phyloP scores from a whole-genome alignment of 2,329 filamentous ascomycete species.

The Westerdykella sp. region DNA sequence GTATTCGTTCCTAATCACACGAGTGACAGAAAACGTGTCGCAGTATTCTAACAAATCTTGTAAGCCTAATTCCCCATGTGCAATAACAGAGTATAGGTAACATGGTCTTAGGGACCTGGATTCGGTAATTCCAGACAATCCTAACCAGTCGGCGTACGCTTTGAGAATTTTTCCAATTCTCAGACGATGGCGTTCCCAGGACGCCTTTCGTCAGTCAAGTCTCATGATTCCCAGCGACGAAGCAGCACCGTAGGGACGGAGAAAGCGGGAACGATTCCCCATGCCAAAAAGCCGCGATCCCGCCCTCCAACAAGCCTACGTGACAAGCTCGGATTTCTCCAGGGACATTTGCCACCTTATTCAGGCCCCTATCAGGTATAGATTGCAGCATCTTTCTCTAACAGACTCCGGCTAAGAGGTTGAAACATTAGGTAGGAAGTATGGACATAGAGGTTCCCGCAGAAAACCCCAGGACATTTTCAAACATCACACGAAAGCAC shows the following conservation, averaged over 20 bases:
- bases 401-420: background rate
- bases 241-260: background rate
- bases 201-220: too few relatives aligned
- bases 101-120: too few relatives aligned
- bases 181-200: too few relatives aligned
- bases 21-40: too few relatives aligned
- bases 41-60: too few relatives aligned
- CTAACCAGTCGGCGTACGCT: too few relatives aligned
- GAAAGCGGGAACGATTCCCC: slow-evolving; percentile 24
- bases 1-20: too few relatives aligned
- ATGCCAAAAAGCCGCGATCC: slow-evolving; percentile 44
- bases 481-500: slow-evolving; percentile 45
- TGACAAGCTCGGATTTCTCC: slow-evolving; percentile 43
- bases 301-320: slow-evolving; percentile 44
- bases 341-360: slow-evolving; percentile 44
- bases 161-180: too few relatives aligned
- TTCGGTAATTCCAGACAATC: too few relatives aligned
- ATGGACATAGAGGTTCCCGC: slow-evolving; percentile 53
- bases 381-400: slow-evolving; percentile 1
- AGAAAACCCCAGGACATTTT: slow-evolving; percentile 43
- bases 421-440: slow-evolving; percentile 11
- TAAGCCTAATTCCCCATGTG: too few relatives aligned
- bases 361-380: slow-evolving; percentile 46
- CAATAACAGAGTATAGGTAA: too few relatives aligned
- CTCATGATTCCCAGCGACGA: slow-evolving; percentile 2